Evolutionary conservation across 768 basidiomycete species (phyloP), one percentile per base, ranked within the genome.

Genomic region (Strobilomyces echinocephalus): DNA sequence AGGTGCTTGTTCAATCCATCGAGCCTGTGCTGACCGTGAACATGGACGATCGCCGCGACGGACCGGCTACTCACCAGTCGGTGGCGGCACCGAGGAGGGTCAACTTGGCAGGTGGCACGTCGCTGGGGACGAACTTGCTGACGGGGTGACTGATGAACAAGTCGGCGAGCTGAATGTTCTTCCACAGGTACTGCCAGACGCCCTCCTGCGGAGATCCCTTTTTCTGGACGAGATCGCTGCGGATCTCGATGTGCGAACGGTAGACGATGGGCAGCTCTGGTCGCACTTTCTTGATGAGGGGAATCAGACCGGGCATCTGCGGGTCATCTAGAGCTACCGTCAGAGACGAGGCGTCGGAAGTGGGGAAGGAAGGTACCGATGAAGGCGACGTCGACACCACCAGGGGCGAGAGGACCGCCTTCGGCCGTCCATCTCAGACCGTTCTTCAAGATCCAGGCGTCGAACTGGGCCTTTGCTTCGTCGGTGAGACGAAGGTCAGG

Each of bases 1-100:
- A 94, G 79, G 5, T 90, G 83, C 76, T 95, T 97, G 83, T 94
- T 97, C 60, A 97, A 76, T 35, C 95, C 95, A 70, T 97, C 95
- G 53, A 97, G 83, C 80, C 87, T 87, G 49, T 9, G 16, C 26
- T 31, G 38, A 42, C 35, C 30, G 47, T 49, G n/a, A 58, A 7
- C 8, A 46, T 52, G 20, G 16, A 36, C 15, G 34, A 30, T 44
- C 52, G 38, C 45, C 15, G 30, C 30, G 61, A 61, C 3, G 49
- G 59, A 6, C 64, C 59, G 61, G 63, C 46, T 15, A 69, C 84
- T 57, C 56, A 88, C 88, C 87, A 91, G 68, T 92, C 90, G 42
- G 90, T 91, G 24, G 90, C 85, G 62, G 90, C 90, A 64, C 88
- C 88, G 49, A 92, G 76, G 31, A 92, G 78, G 35, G 82, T 72